These are phyloP conservation scores for Schizothecium vesticola DNA, from an alignment of 495 filamentous ascomycete genomes.

Conservation along the genomic window DNA sequence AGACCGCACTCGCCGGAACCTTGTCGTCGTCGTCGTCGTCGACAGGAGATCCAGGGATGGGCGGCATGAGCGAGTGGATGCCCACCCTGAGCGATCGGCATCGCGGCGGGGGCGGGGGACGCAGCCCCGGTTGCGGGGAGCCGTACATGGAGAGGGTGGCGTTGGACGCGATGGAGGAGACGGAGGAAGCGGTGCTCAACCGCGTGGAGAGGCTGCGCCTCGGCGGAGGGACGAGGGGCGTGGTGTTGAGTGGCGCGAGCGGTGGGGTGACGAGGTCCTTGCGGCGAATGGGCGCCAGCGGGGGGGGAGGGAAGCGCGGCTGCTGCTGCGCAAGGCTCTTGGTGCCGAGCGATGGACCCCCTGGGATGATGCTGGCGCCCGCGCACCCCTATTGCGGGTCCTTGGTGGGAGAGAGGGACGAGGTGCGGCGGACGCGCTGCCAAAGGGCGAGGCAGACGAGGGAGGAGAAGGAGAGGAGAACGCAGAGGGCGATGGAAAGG, in stretches of 20 bases:
- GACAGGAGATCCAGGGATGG: slow-evolving; percentile 19
- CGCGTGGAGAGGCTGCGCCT: slow-evolving; percentile 7
- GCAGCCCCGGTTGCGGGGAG: slow-evolving; percentile 8
- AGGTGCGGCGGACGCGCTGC: slow-evolving; percentile 35
- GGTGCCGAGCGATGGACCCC: slow-evolving; percentile 18
- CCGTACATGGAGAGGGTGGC: slow-evolving; percentile 4
- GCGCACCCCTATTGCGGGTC: slow-evolving; percentile 43
- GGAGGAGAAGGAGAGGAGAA: slow-evolving; percentile 64
- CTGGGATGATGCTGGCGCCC: slow-evolving; percentile 25
- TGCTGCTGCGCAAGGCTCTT: slow-evolving; percentile 10
- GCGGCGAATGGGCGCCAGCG: slow-evolving; percentile 26
- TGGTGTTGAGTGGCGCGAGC: background rate
- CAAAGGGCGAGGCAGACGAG: slow-evolving; percentile 45
- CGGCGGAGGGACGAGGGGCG: slow-evolving; percentile 5
- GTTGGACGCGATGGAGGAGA: slow-evolving; percentile 6
- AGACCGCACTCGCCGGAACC: slow-evolving; percentile 12
- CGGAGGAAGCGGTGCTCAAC: slow-evolving; percentile 18
- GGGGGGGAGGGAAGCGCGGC: slow-evolving; percentile 27
- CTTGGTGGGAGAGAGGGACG: slow-evolving; percentile 20
- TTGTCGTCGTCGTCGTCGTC: slow-evolving; percentile 12
- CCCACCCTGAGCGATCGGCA: background rate
- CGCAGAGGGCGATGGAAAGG: slow-evolving; percentile 73
- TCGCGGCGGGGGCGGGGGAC: slow-evolving; percentile 12
- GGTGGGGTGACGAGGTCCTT: background rate
- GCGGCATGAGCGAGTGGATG: slow-evolving; percentile 6